Base-by-base conservation (phyloP, 1,284 basidiomycete species). In the Ceratobasidium theobromae region DNA sequence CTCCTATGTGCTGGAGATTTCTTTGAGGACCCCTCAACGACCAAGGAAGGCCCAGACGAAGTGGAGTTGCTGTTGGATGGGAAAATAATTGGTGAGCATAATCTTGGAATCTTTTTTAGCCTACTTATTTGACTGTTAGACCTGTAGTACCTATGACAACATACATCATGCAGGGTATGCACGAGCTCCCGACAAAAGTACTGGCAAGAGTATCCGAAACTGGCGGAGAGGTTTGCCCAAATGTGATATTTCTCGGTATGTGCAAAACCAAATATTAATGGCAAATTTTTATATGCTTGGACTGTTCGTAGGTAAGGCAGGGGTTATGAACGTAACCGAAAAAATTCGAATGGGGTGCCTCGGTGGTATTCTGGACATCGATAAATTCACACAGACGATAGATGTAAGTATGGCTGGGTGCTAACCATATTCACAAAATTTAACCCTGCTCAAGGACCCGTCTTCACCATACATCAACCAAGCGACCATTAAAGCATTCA, bases 1-100 rank as follows among this genome's bases (percentile, higher is more conserved):
- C 86, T 91, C 18, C 82, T 99, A 48, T 89, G 94, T 71, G 79
- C 86, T 2, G 95, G 96, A 4, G 95, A 99, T 77, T 90, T 98
- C 75, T 99, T 99, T 77, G 87, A 86, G 9, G 60, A 30, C 27
- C 8, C 49, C 18, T 23, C 40, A 23, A 3, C 81, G 82, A 8
- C 79, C 18, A 80, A 79, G 68, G 80, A 80, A 57, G 77, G 76
- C 0, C 74, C 73, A 12, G 79, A 81, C 32, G 72, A 79, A 1
- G 75, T 84, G 12, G 74, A 74, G 4, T 80, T 86, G 69, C 76
- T 96, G 30, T 73, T 96, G 54, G 78, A 82, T 2, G 91, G 87
- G 1, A 77, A 80, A 32, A 73, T 93, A 25, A 81, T 87, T 79
- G 86, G 89, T 86, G 73, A 66, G 51, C 30, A 18, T 32, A 1